Base-by-base conservation (phyloP, 306 rosid species). In the Casuarina equisetifolia region DNA sequence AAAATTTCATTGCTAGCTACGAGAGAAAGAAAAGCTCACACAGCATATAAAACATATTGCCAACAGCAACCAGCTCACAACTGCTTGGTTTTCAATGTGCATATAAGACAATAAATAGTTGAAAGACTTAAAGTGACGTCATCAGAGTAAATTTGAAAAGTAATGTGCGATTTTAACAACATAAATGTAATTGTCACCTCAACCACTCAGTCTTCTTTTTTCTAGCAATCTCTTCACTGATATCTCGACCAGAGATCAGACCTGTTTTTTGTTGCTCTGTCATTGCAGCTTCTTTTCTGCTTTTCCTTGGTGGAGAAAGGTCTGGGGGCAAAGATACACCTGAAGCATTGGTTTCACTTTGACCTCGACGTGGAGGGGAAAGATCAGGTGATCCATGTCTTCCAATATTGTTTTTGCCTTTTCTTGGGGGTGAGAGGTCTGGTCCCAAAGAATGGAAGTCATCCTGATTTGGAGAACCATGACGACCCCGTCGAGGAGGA, bases 371-470 rank as follows among this genome's bases (percentile, higher is more conserved):
- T 2, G 79, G 80, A 25, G 53, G 80, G 49, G 87, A 82, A 70
- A 52, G 64, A 78, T 78, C 83, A 58, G 84, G 63, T 9, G 70
- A 75, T 64, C 70, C 68, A 5, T 38, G 44, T 64, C 83, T 80
- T 57, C 76, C 78, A 77, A 68, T 79, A 78, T 80, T 83, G 50
- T 82, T 84, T 66, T 71, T 82, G 15, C 83, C 82, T 79, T 82
- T 91, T 84, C 95, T 93, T 11, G 89, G 90, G 38, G 92, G 93
- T 32, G 93, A 90, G 83, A 91, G 87, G 87, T 93, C 93, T 8
- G 69, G 70, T 10, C 70, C 84, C 39, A 45, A 80, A 70, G 53
- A 64, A 78, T 71, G 85, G 46, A 78, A 73, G 69, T 74, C 79
- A 70, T 77, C 90, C 19, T 59, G 83, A 39, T 71, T 49, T 43